Evolutionary conservation across 768 basidiomycete genomes (phyloP), one percentile per base, ranked within the genome.

Genomic region (Asterophora lycoperdoides): DNA sequence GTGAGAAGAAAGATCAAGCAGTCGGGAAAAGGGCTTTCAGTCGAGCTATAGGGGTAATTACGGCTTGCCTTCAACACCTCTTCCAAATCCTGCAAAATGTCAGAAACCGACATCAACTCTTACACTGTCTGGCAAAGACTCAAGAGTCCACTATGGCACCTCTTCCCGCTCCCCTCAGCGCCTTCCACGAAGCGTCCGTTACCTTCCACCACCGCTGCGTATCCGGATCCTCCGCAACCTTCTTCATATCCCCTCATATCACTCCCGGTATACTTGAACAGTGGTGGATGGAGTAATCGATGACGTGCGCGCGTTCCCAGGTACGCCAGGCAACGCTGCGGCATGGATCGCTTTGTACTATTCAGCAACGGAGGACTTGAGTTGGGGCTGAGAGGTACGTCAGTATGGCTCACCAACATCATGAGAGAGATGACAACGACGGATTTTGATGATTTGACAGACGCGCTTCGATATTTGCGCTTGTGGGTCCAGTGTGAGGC

Each of bases 141-240:
- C 59, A 51, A 83, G 81, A 66, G 68, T 72, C 83, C 81, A 81
- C 89, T 88, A 90, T 49, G 86, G 83, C 10, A 81, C 66, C 77
- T 79, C 18, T 73, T 74, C 9, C 79, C 86, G 52, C 86, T 88
- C 13, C 87, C 86, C 5, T 70, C 71, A 4, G 87, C 86, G 33
- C 78, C 85, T 3, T 78, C 72, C n/a, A 81, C 72, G 36, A 89
- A 79, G 58, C 81, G 61, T 89, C 88, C 0, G 86, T 89, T 37
- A 88, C 62, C 56, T 72, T 67, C 88, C 89, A 89, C 88, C 88
- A 90, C 50, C 76, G 62, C 61, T 75, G 76, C n/a, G 86, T 90
- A 59, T 83, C 80, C 13, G 77, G 71, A 60, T 87, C 84, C 14
- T 78, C 77, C 3, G 74, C 81, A 23, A 88, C 73, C 17, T 60